Evolutionary conservation across 2,329 filamentous ascomycete species (phyloP).

Genomic region (Plenodomus tracheiphilus): DNA sequence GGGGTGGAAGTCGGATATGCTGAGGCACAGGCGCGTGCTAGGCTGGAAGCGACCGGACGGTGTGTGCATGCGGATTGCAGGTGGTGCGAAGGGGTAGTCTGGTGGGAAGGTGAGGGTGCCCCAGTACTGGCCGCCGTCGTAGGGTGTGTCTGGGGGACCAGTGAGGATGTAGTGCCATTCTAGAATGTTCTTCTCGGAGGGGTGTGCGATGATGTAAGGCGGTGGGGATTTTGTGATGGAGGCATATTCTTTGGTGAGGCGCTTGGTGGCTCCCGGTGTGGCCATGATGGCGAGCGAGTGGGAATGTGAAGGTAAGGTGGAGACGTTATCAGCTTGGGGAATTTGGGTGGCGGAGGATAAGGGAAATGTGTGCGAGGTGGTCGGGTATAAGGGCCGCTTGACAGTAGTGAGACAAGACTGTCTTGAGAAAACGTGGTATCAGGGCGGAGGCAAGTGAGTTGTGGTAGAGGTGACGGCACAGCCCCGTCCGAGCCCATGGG

Average conservation of each 20-base stretch:
- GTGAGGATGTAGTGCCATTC: conserved; percentile 98
- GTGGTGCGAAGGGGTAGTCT: conserved; percentile 96
- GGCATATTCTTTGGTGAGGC: conserved; percentile 66
- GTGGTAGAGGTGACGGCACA: not conserved
- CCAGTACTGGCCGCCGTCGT: conserved; percentile 96
- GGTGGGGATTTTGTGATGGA: conserved; percentile 75
- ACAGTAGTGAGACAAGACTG: too few relatives aligned
- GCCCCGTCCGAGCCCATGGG: not conserved
- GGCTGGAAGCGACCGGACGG: conserved; percentile 94
- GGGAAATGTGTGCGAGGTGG: not conserved
- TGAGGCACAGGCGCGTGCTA: conserved; percentile 87
- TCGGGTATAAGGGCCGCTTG: not conserved
- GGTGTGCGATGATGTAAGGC: conserved; percentile 85
- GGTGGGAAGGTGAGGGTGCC: conserved; percentile 93
- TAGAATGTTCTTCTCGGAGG: conserved; percentile 87
- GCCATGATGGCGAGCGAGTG: conserved; percentile 36
- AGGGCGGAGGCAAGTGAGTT: not conserved
- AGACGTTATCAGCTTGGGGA: conserved; percentile 5
- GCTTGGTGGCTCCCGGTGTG: conserved; percentile 46
- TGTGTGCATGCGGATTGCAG: conserved; percentile 98
- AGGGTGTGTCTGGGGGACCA: conserved; percentile 90
- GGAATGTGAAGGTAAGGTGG: conserved; percentile 1
- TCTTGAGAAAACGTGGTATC: not conserved
- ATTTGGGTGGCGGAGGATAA: conserved; percentile 2
- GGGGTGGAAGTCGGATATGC: conserved; percentile 96